Evolutionary conservation across 495 filamentous ascomycete genomes (phyloP).

Genomic region (Platismatia glauca): DNA sequence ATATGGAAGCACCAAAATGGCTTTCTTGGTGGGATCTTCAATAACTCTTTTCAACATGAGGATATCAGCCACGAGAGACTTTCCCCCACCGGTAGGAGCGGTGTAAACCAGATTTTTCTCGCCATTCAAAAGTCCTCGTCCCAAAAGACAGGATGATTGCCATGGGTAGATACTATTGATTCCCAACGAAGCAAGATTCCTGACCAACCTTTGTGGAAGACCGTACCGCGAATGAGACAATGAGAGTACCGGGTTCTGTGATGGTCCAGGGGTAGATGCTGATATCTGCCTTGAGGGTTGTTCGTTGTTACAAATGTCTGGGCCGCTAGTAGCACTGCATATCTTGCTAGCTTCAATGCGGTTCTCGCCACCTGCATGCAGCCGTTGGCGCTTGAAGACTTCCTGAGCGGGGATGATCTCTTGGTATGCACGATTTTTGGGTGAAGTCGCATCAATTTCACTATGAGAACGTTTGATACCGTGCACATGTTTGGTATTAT

Average conservation of each 20-base stretch:
- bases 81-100: constrained; percentile 77
- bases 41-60: constrained; percentile 66
- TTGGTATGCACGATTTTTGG: neutral
- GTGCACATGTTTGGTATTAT: neutral
- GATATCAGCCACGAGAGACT: constrained; percentile 69
- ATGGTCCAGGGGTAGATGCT: constrained; percentile 41
- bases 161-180: constrained; percentile 68
- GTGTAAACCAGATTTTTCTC: constrained; percentile 69
- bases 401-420: constrained; percentile 7
- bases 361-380: constrained; percentile 25
- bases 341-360: constrained; percentile 37
- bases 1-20: constrained; percentile 71
- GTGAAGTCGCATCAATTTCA: neutral
- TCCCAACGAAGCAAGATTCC: constrained; percentile 55
- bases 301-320: constrained; percentile 24
- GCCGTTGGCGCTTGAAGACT: constrained; percentile 20
- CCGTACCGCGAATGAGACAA: constrained; percentile 58
- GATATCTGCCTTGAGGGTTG: constrained; percentile 39
- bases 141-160: constrained; percentile 71
- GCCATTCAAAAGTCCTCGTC: constrained; percentile 56
- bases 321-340: constrained; percentile 9
- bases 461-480: constrained; percentile 14
- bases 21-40: constrained; percentile 56
- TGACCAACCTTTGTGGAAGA: constrained; percentile 49
- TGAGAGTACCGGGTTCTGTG: constrained; percentile 50